phyloP scores from a whole-genome alignment of 73 alveolate genomes.

The Halteria grandinella region DNA sequence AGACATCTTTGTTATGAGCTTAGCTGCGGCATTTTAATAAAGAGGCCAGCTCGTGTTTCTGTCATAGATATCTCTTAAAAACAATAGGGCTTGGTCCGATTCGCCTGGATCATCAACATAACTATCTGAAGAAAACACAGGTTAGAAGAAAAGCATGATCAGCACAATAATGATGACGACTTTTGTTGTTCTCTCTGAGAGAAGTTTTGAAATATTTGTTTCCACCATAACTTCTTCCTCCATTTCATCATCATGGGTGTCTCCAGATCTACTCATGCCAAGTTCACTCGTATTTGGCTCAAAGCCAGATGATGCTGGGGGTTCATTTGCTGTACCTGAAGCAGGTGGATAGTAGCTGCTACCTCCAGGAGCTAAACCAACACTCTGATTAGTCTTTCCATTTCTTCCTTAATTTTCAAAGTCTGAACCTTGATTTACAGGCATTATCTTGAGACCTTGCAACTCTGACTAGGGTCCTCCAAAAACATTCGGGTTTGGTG shows the following conservation, averaged over 20 bases:
- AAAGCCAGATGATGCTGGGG: background rate
- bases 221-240: constrained; percentile 64
- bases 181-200: constrained; percentile 64
- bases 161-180: constrained; percentile 58
- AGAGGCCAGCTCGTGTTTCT: background rate
- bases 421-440: background rate
- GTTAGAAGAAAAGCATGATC: constrained; percentile 58
- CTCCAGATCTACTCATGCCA: background rate
- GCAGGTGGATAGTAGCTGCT: too few species aligned
- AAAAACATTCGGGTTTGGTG: too few species aligned
- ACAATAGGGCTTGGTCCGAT: constrained; percentile 9
- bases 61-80: constrained; percentile 10
- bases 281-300: background rate
- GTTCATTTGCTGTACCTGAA: too few species aligned
- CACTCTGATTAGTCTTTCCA: background rate
- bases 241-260: background rate
- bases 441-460: too few species aligned
- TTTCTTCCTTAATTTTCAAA: background rate
- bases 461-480: too few species aligned
- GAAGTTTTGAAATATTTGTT: constrained; percentile 44
- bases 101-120: constrained; percentile 1
- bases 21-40: background rate
- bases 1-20: background rate
- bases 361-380: too few species aligned
- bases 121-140: constrained; percentile 14